Evolutionary conservation across 495 filamentous ascomycete species (phyloP).

Genomic region (Cercophora newfieldiana): DNA sequence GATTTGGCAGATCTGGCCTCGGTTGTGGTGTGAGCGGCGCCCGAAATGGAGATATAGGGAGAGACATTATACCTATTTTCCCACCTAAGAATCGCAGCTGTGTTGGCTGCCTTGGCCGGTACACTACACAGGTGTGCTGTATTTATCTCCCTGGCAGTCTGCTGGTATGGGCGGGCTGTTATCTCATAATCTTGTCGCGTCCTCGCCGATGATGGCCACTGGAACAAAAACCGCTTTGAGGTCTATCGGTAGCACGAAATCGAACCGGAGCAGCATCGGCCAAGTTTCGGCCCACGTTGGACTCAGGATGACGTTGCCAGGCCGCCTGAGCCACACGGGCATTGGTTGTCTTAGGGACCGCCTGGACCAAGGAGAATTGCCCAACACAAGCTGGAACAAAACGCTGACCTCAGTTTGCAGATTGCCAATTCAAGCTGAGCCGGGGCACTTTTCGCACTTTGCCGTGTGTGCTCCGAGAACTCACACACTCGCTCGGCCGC

Average conservation of each 20-base stretch:
- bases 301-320: neutral
- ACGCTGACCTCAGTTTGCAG: neutral
- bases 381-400: neutral
- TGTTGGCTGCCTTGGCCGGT: neutral
- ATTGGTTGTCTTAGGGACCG: neutral
- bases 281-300: neutral
- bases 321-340: neutral
- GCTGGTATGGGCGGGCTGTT: neutral
- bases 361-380: neutral
- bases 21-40: conserved; percentile 9
- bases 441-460: too few relatives aligned
- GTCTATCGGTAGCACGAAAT: neutral
- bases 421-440: neutral
- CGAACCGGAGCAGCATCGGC: neutral
- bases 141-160: too few relatives aligned
- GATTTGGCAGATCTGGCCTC: conserved; percentile 7
- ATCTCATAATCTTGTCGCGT: neutral
- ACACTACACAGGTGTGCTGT: neutral
- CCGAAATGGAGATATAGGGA: conserved; percentile 10
- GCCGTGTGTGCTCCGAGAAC: too few relatives aligned
- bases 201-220: neutral
- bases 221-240: neutral
- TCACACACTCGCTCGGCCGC: too few relatives aligned
- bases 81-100: neutral
- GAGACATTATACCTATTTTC: neutral